Evolutionary conservation across 202 grass and related monocot genomes (phyloP), one percentile per base, ranked within the genome.

Genomic region (Elaeis oleifera): DNA sequence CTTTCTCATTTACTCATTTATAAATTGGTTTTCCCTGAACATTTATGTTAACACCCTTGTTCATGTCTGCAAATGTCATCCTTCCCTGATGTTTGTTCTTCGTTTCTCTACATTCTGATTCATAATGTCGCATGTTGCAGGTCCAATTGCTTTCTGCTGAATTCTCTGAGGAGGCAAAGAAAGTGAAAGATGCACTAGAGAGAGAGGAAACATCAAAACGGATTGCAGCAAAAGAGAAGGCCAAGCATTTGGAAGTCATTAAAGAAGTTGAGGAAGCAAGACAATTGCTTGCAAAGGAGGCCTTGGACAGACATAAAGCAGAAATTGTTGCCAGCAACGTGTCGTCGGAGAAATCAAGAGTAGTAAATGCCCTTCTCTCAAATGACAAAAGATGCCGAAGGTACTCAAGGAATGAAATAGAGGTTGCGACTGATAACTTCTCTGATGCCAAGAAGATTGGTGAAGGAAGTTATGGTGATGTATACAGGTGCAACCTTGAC

Each of bases 401-500:
- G 56, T 99, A 99, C 63, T 82, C 85, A n/a, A 78, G 68, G 55
- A 65, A 78, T 64, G 94, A 99, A 88, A 92, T 99, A 79, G 82
- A 99, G 70, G 61, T 77, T 54, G 94, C 88, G 6, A 99, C 94
- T 4, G 63, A 92, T 71, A 80, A 92, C 71, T 99, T 99, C 64
- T 92, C 88, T 20, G 82, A 74, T 79, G 72, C 84, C 72, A 99
- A 79, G 55, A 92, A 92, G 78, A 99, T 99, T 48, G 94, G 94
- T 15, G 88, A 92, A 70, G 94, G 94, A 51, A 80, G 88, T 79
- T 92, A 86, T 73, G 94, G 94, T 22, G 72, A 76, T 80, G 94
- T 99, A 28, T 99, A 89, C 51, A 99, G 74, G 82, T 92, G 94
- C 70, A 86, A 25, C 67, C 94, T 99, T 82, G 94, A 99, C 58